Conservation (phyloP, 352 stramenopile genomes). For the Pilasporangium apinafurcum region DNA sequence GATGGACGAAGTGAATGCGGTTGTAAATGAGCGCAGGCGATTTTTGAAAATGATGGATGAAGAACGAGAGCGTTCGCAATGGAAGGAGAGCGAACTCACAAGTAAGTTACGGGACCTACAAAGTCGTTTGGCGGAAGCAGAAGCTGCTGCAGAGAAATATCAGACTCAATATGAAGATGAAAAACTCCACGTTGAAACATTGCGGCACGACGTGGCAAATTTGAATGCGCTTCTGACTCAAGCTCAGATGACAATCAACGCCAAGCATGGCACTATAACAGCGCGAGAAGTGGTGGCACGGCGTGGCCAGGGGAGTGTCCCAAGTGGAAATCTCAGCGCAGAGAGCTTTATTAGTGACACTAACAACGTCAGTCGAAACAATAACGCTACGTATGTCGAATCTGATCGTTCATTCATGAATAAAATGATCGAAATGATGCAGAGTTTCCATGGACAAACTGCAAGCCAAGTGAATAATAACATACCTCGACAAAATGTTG, state of each 20-base stretch:
- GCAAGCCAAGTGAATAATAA: background rate
- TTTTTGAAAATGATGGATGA: constrained; percentile 44
- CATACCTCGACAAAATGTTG: too few species aligned
- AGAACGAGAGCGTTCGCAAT: constrained; percentile 39
- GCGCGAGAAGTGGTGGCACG: background rate
- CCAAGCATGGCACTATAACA: constrained; percentile 19
- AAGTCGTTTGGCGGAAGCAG: constrained; percentile 36
- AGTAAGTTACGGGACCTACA: constrained; percentile 39
- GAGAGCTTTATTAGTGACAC: too few species aligned
- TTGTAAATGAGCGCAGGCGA: constrained; percentile 47
- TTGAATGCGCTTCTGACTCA: constrained; percentile 59
- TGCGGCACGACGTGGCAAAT: constrained; percentile 59
- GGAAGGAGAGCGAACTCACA: constrained; percentile 55
- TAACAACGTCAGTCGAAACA: too few species aligned
- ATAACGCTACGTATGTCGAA: too few species aligned
- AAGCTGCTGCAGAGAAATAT: constrained; percentile 48
- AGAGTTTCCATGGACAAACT: constrained; percentile 16
- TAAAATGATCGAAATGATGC: constrained; percentile 68
- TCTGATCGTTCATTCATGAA: constrained; percentile 43
- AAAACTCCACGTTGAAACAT: constrained; percentile 55
- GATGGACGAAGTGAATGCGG: constrained; percentile 37
- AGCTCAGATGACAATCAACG: constrained; percentile 42
- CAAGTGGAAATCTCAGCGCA: background rate
- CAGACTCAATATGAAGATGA: constrained; percentile 76
- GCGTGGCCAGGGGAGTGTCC: constrained; percentile 1